Evolutionary conservation across 2,329 filamentous ascomycete genomes (phyloP).

Genomic region (Metarhizium sp.): DNA sequence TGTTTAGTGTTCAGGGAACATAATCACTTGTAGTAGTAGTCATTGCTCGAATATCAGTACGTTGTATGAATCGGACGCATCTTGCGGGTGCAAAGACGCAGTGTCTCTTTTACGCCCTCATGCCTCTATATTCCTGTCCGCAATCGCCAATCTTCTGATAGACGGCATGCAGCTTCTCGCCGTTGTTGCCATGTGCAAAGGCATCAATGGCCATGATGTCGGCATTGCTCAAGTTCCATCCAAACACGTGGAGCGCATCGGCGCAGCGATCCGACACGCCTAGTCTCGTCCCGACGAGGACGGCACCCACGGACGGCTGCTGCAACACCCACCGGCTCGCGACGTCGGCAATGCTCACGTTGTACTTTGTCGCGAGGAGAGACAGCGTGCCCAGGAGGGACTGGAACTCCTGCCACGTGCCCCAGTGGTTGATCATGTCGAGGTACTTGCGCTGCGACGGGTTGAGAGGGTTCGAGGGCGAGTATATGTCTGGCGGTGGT

Average conservation of each 20-base stretch:
- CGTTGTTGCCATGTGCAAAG: conserved; percentile 8
- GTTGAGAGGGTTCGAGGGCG: conserved; percentile 17
- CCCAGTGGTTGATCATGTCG: conserved; percentile 26
- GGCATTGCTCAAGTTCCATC: conserved; percentile 10
- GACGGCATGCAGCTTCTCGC: conserved; percentile 13
- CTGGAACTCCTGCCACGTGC: conserved; percentile 16
- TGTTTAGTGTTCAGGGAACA: background rate
- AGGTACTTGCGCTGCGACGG: conserved; percentile 19
- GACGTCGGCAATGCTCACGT: too few species aligned
- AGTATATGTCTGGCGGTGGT: conserved; percentile 22
- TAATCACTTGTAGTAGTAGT: background rate
- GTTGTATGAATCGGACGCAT: background rate
- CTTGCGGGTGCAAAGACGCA: background rate
- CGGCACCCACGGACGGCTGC: too few species aligned
- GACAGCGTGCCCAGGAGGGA: too few species aligned
- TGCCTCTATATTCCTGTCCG: conserved; percentile 13
- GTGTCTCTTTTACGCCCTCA: background rate
- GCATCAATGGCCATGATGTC: conserved; percentile 17
- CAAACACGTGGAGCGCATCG: conserved; percentile 14
- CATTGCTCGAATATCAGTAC: background rate
- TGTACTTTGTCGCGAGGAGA: too few species aligned
- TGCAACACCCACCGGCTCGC: too few species aligned
- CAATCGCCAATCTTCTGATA: conserved; percentile 22
- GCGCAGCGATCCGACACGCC: conserved; percentile 6
- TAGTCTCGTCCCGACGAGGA: too few species aligned